Conservation (phyloP, 2,329 filamentous ascomycete species). For the Phyllosticta citrichinensis region DNA sequence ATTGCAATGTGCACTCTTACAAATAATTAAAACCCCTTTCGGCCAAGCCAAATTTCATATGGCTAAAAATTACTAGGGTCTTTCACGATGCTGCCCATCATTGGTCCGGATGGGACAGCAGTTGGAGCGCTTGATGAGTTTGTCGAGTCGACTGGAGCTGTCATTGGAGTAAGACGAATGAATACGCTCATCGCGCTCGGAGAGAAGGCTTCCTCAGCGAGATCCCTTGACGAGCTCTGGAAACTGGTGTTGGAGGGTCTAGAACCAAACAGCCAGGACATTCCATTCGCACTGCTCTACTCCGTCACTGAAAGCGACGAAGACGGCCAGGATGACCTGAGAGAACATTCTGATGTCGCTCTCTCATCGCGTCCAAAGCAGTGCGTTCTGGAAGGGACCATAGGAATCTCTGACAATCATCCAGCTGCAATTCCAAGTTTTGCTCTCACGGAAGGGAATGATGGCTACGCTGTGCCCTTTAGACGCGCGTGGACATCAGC, state of each 20-base stretch:
- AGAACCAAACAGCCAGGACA: constrained; percentile 7
- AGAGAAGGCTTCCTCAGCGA: constrained; percentile 4
- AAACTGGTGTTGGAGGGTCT: neutral
- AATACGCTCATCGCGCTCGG: constrained; percentile 4
- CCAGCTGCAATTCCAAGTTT: constrained; percentile 1
- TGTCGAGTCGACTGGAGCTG: constrained; percentile 2
- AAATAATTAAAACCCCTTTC: no score
- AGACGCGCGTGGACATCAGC: constrained; percentile 9
- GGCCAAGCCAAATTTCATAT: no score
- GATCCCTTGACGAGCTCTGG: constrained; percentile 3
- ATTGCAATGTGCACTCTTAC: neutral
- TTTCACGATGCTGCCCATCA: constrained; percentile 9
- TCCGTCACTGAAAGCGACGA: neutral
- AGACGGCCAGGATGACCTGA: neutral
- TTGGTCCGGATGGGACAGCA: constrained; percentile 1
- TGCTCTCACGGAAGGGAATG: constrained; percentile 1
- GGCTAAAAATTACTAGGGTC: neutral
- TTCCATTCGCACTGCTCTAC: constrained; percentile 5
- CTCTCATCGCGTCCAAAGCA: neutral
- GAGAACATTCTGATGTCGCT: neutral
- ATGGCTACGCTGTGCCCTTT: constrained; percentile 1
- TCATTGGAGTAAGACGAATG: constrained; percentile 6
- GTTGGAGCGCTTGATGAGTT: constrained; percentile 9
- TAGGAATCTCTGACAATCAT: neutral
- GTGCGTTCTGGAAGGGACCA: constrained; percentile 5